A percentile compares a stretch with the other conserved stretches of the same genome.
These are phyloP conservation scores for Tripterygium wilfordii DNA, from an alignment of 177 flowering plant genomes.

Conservation along the genomic window DNA sequence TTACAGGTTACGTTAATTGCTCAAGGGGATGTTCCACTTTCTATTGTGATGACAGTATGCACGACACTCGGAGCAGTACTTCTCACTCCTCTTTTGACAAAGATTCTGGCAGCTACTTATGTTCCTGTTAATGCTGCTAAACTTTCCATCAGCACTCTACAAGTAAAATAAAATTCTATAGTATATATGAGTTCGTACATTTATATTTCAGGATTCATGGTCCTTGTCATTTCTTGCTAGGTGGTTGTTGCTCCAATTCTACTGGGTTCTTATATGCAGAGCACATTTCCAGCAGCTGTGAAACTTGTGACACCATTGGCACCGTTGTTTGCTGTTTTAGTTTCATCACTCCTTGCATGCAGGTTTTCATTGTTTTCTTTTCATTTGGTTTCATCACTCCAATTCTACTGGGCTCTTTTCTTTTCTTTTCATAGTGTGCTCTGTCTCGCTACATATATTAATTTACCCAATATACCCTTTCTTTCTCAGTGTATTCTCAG, in stretches of 20 bases:
- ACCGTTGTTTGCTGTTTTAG: constrained; percentile 66
- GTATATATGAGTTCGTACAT: neutral
- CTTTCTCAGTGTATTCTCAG: constrained; percentile 64
- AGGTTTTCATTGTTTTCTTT: constrained; percentile 30
- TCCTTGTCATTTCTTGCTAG: constrained; percentile 20
- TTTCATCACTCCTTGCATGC: constrained; percentile 65
- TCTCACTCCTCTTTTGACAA: constrained; percentile 68
- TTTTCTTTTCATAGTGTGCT: neutral
- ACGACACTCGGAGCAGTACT: constrained; percentile 77
- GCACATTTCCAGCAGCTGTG: constrained; percentile 51
- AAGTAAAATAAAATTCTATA: constrained; percentile 32
- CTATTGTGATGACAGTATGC: constrained; percentile 77
- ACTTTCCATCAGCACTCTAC: constrained; percentile 75
- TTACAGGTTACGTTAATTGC: constrained; percentile 89
- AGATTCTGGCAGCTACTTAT: constrained; percentile 65
- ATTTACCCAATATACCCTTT: constrained; percentile 1
- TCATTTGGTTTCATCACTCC: neutral
- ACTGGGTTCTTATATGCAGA: constrained; percentile 64
- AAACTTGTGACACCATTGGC: constrained; percentile 52
- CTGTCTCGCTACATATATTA: too few relatives aligned
- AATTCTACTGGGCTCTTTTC: neutral
- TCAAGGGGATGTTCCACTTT: constrained; percentile 82
- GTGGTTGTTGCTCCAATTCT: constrained; percentile 80
- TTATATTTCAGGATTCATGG: neutral
- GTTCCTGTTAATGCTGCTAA: constrained; percentile 71